These are phyloP conservation scores for Spirogloea muscicola DNA, from an alignment of 139 green algal species.

Conservation along the genomic window DNA sequence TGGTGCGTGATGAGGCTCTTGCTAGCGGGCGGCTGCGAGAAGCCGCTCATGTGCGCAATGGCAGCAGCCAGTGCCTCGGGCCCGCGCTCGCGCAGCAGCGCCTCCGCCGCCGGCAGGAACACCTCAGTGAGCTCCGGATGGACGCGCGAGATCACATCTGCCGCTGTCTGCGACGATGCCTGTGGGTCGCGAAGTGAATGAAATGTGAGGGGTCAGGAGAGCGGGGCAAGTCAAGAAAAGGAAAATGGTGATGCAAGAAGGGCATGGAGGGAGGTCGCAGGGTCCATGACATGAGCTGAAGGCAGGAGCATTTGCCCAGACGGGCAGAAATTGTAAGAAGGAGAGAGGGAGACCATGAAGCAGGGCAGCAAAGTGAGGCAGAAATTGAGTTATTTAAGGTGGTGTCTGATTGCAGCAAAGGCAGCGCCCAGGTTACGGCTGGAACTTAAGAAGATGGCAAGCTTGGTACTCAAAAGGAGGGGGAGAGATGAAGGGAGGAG, in stretches of 20 bases:
- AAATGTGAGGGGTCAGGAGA: constrained; percentile 1
- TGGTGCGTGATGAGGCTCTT: constrained; percentile 71
- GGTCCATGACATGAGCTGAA: no score
- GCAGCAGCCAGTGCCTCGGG: constrained; percentile 64
- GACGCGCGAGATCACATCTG: constrained; percentile 65
- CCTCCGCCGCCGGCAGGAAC: constrained; percentile 74
- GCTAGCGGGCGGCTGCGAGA: constrained; percentile 65
- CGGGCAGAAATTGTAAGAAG: no score
- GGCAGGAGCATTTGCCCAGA: no score
- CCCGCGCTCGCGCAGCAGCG: constrained; percentile 59
- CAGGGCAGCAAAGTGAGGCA: no score
- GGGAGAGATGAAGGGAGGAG: no score
- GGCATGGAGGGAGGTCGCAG: constrained; percentile 51
- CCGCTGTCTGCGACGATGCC: constrained; percentile 25
- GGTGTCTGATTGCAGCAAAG: no score
- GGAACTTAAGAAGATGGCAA: no score
- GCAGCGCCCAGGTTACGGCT: no score
- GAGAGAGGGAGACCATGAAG: no score
- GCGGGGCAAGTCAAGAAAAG: constrained; percentile 42
- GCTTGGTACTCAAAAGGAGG: no score
- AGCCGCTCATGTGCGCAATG: constrained; percentile 81
- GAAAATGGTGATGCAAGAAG: constrained; percentile 51
- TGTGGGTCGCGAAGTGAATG: not conserved
- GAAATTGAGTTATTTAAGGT: no score
- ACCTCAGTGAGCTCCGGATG: constrained; percentile 70